Conservation (phyloP, 2,329 filamentous ascomycete genomes). For the Lasiodiplodia citricola region DNA sequence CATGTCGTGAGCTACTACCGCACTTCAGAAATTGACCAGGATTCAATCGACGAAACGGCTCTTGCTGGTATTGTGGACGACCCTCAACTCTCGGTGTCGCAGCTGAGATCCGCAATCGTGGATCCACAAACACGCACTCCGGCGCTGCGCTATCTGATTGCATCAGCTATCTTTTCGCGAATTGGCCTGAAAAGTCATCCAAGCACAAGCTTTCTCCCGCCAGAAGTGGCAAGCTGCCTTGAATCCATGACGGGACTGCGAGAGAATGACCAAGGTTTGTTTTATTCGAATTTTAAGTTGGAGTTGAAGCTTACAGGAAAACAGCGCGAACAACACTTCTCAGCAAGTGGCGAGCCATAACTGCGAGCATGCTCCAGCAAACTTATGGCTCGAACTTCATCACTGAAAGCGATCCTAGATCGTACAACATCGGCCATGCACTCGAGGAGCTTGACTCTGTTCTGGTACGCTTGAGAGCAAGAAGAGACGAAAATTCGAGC, state of each 20-base stretch:
- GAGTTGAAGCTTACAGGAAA: background rate
- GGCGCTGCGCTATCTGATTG: constrained; percentile 40
- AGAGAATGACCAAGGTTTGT: background rate
- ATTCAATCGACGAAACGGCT: constrained; percentile 34
- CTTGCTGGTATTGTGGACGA: constrained; percentile 33
- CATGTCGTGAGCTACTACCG: constrained; percentile 46
- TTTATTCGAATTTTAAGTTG: accelerated
- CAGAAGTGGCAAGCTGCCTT: constrained; percentile 34
- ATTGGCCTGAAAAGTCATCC: constrained; percentile 31
- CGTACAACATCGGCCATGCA: constrained; percentile 33
- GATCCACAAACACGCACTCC: constrained; percentile 37
- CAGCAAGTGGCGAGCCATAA: constrained; percentile 40
- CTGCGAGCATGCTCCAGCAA: constrained; percentile 37
- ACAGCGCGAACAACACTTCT: constrained; percentile 33
- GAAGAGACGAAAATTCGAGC: constrained; percentile 32
- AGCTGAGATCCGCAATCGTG: constrained; percentile 36
- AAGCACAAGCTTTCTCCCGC: constrained; percentile 36
- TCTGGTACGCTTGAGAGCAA: constrained; percentile 32
- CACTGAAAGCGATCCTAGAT: constrained; percentile 34
- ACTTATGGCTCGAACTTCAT: constrained; percentile 37
- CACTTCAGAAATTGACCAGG: constrained; percentile 31
- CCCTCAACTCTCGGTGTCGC: constrained; percentile 32
- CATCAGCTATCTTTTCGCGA: constrained; percentile 37
- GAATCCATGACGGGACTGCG: constrained; percentile 30
- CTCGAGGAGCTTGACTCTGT: constrained; percentile 35